Evolutionary conservation across 768 basidiomycete species (phyloP).

Genomic region (Mycena maculata): DNA sequence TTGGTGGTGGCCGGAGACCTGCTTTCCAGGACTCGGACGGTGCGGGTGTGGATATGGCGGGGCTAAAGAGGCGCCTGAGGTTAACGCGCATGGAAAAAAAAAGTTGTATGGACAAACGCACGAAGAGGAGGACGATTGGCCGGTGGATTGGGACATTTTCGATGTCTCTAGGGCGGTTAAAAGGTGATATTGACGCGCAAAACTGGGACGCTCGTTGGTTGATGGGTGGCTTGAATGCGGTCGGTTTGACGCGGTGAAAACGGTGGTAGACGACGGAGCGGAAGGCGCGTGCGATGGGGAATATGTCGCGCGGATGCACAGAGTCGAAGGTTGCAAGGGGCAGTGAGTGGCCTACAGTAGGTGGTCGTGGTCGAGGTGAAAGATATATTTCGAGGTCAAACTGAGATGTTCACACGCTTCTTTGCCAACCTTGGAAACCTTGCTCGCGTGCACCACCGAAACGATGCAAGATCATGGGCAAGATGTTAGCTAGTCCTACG

Average conservation of each 20-base stretch:
- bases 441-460: conserved; percentile 8
- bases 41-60: conserved; percentile 28
- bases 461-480: no score
- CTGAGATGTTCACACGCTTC: conserved; percentile 11
- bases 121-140: conserved; percentile 26
- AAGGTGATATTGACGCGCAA: conserved; percentile 24
- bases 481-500: no score
- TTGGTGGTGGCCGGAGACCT: conserved; percentile 85
- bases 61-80: conserved; percentile 17
- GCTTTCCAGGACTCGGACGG: conserved; percentile 70
- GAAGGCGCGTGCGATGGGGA: not conserved
- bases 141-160: conserved; percentile 27
- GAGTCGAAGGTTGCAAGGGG: not conserved
- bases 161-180: conserved; percentile 2
- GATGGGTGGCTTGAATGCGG: conserved; percentile 15
- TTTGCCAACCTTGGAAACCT: not conserved
- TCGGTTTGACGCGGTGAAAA: conserved; percentile 14
- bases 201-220: conserved; percentile 21
- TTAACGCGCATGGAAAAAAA: conserved; percentile 13
- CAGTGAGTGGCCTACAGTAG: conserved; percentile 15
- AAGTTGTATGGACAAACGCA: conserved; percentile 1
- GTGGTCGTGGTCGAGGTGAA: conserved; percentile 23
- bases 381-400: conserved; percentile 9
- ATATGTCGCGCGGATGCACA: not conserved
- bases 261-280: conserved; percentile 1